Base-by-base conservation (phyloP, 192 early-diverging fungal species). In the Coemansia sp. region DNA sequence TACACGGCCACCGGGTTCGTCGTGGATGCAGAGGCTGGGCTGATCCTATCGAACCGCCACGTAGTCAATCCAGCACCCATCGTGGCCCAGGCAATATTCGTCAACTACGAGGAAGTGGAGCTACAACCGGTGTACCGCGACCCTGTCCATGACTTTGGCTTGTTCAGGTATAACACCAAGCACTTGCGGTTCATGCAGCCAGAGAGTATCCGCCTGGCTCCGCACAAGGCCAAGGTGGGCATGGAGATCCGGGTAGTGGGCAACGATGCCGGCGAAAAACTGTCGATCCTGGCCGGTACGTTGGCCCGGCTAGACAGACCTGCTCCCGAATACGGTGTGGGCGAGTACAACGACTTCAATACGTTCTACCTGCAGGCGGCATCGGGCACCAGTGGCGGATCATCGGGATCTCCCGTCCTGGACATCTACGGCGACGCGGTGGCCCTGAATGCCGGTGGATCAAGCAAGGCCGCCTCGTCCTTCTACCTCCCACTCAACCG, bases 341-440 rank as follows among this genome's bases (percentile, higher is more conserved):
- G 85, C 10, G 84, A 89, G 68, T 89, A 88, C 78, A 89, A 88
- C 62, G 91, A 92, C 63, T 90, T 91, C 68, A 93, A 91, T 67
- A 93, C 89, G 1, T 93, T 93, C 73, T 93, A 91, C 67, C 72
- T 91, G 17, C 88, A 90, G 74, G 88, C 89, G 0, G 86, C 88
- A 3, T 88, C 91, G 15, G 84, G 86, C 27, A 90, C 88, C 4
- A 89, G 86, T 64, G 90, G 89, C 58, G 91, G 91, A 2, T 89
- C 88, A 23, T 89, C 87, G 13, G 91, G 91, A 22, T 87, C 85
- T 63, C 89, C 91, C 6, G 90, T 93, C 7, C 72, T 93, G n/a
- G 87, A 91, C 57, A 89, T 91, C 55, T 83, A 88, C 30, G 91
- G 91, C 27, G 81, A 91, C 60, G 91, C 91, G 7, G 87, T 93